Base-by-base conservation (phyloP, 345 rosid species). In the Hypericum perforatum region DNA sequence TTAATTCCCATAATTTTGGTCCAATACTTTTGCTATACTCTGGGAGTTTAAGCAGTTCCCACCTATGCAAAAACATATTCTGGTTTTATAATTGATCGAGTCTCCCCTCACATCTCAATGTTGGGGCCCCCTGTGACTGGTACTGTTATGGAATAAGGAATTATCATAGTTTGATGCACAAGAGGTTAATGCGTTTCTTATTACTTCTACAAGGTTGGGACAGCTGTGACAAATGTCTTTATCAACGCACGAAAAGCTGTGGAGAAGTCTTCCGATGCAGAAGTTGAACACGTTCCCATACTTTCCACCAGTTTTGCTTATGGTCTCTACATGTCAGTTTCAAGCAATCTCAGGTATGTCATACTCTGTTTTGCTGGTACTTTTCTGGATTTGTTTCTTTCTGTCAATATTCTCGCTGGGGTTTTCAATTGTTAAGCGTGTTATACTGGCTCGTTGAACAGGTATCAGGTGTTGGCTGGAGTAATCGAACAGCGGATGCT, bases 391-490 rank as follows among this genome's bases (percentile, higher is more conserved):
- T 22, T 4, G 32, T 22, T 22, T 13, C 12, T 9, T 44, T 22
- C 16, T 48, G 32, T 53, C 8, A 48, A 47, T 22, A 41, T 14
- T 14, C 7, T 22, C 36, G 37, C 52, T 6, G 6, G 32, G 12
- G 10, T 8, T 10, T 3, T 29, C 32, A 44, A 13, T 13, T 58
- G 16, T 8, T 43, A 22, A 22, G n/a, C n/a, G n/a, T n/a, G n/a
- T n/a, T n/a, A n/a, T n/a, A n/a, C 2, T 22, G 32, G 32, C 32
- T 22, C 32, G 36, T 45, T 63, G 9, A 56, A 69, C 72, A 94
- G 99, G 85, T 94, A 94, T 74, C 99, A 94, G 80, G 63, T 94
- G 41, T 64, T 94, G 67, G 97, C 99, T 11, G 99, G 99, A 60
- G 94, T 94, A 58, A 67, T 94, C 12, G 95, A 94, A 62, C 99